These are phyloP conservation scores for Bocquillonia castaneifolia DNA, from an alignment of 441 rosid genomes.

Conservation along the genomic window DNA sequence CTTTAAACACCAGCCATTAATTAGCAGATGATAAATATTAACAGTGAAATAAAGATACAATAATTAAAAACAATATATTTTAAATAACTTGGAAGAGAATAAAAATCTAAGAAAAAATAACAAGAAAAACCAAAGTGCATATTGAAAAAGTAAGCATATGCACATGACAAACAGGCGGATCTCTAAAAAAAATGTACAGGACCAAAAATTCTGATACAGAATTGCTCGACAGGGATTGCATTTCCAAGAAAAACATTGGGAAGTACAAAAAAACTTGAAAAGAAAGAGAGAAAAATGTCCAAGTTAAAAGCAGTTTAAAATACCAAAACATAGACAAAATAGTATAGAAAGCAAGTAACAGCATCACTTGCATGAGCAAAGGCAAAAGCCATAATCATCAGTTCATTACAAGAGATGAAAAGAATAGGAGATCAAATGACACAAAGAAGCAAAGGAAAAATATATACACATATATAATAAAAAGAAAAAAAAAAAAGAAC, in stretches of 20 bases:
- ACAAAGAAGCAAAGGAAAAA: not conserved
- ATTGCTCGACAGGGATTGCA: not conserved
- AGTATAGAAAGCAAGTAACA: not conserved
- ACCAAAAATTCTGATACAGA: not conserved
- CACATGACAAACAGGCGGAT: not conserved
- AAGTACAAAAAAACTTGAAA: not conserved
- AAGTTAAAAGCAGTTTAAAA: not conserved
- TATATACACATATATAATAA: not conserved
- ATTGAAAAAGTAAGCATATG: too few species aligned
- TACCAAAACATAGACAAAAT: not conserved
- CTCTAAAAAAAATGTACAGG: not conserved
- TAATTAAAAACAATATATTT: not conserved
- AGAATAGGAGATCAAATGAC: not conserved
- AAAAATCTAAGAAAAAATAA: not conserved
- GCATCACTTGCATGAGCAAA: too few species aligned
- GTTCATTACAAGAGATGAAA: too few species aligned
- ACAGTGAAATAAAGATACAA: too few species aligned
- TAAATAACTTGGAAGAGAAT: not conserved
- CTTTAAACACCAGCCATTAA: not conserved
- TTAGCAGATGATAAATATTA: too few species aligned
- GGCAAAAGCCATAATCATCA: too few species aligned
- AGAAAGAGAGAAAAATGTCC: not conserved
- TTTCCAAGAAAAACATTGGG: not conserved
- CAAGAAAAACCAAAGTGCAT: not conserved
- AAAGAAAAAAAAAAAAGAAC: not conserved